Percentiles rank a stretch among this genome's conserved stretches.
Evolutionary conservation across 768 basidiomycete genomes (phyloP).

Genomic region (Podaxis mareebaensis): DNA sequence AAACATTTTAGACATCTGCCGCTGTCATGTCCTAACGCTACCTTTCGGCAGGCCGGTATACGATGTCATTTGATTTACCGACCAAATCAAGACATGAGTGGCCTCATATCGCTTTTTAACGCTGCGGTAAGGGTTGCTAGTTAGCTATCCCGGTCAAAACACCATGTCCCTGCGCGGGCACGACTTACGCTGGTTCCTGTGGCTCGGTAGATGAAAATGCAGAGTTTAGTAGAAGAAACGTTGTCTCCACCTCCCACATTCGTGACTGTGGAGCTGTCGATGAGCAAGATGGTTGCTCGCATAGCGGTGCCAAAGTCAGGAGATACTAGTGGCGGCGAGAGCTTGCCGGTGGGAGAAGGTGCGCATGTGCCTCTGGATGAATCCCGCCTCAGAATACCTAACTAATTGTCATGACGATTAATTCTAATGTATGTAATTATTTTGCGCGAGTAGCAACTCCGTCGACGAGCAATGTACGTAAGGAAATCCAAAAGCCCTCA

Average conservation of each 20-base stretch:
- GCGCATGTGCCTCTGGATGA: not conserved
- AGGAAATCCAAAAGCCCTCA: conserved; percentile 1
- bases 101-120: conserved; percentile 48
- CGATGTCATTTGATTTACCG: conserved; percentile 60
- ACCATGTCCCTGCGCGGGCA: conserved; percentile 13
- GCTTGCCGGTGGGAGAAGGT: conserved; percentile 2
- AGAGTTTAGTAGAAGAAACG: conserved; percentile 37
- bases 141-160: conserved; percentile 11
- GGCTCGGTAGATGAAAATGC: conserved; percentile 37
- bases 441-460: conserved; percentile 7
- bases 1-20: conserved; percentile 7
- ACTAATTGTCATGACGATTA: conserved; percentile 16
- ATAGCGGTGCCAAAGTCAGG: not conserved
- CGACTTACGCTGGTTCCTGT: conserved; percentile 18
- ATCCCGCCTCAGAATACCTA: conserved; percentile 1
- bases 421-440: conserved; percentile 10
- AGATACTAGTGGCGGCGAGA: not conserved
- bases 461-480: conserved; percentile 16
- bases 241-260: not conserved
- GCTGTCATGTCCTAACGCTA: conserved; percentile 10
- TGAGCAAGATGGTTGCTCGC: conserved; percentile 1
- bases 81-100: conserved; percentile 43
- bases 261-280: not conserved
- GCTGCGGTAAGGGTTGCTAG: conserved; percentile 37
- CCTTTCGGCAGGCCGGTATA: conserved; percentile 45